Conservation (phyloP, 306 rosid genomes). For the Hippophae tibetana region DNA sequence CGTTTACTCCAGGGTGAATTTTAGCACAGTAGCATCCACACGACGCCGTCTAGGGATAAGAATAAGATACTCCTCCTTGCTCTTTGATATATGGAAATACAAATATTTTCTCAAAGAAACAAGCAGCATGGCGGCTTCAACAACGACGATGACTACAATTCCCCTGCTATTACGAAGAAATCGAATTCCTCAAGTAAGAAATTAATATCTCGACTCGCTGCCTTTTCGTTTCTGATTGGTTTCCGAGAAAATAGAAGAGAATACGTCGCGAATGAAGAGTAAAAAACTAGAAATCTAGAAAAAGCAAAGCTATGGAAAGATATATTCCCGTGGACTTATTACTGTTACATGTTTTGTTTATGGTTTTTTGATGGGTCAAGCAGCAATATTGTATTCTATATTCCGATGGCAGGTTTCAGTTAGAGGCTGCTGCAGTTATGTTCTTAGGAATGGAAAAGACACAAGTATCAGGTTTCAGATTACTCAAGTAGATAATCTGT, state of each 20-base stretch:
- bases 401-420: constrained; percentile 14
- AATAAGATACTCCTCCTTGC: too few relatives aligned
- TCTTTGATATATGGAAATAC: too few relatives aligned
- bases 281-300: too few relatives aligned
- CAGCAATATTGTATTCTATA: not conserved
- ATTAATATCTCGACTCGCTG: not conserved
- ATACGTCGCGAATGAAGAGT: not conserved
- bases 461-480: constrained; percentile 13
- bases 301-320: not conserved
- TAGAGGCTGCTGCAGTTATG: constrained; percentile 14
- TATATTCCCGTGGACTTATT: not conserved
- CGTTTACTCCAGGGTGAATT: too few relatives aligned
- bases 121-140: constrained; percentile 9
- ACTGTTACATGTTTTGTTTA: not conserved
- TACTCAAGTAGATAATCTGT: constrained; percentile 9
- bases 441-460: constrained; percentile 8
- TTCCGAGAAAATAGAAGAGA: not conserved
- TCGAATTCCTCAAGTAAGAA: constrained; percentile 18
- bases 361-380: not conserved
- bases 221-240: not conserved
- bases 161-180: constrained; percentile 6
- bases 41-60: too few relatives aligned
- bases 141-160: constrained; percentile 5
- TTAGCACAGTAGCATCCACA: too few relatives aligned
- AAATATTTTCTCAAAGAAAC: not conserved